A percentile compares a stretch with the other conserved stretches of the same genome.
Evolutionary conservation across 805 yeast species (phyloP).

Genomic region (Wickerhamiella qilinensis): DNA sequence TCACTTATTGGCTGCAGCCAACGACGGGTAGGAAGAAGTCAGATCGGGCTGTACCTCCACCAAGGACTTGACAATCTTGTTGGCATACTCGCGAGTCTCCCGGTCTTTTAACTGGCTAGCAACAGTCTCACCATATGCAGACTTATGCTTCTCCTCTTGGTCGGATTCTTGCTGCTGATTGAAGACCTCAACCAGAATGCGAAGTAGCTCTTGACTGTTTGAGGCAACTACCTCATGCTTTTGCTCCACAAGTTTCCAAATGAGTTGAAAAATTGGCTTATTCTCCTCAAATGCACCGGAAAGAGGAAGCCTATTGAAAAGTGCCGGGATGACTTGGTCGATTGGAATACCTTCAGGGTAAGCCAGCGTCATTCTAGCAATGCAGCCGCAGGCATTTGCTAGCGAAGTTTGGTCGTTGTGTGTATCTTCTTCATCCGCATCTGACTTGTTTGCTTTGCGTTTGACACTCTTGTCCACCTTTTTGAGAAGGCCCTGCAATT

Average conservation of each 20-base stretch:
- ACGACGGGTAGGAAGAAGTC: slow-evolving; percentile 9
- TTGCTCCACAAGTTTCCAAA: slow-evolving; percentile 50
- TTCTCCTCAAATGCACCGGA: slow-evolving; percentile 84
- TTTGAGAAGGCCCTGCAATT: slow-evolving; percentile 54
- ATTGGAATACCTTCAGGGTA: slow-evolving; percentile 54
- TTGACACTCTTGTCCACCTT: slow-evolving; percentile 60
- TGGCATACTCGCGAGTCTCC: slow-evolving; percentile 46
- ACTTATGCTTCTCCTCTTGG: slow-evolving; percentile 47
- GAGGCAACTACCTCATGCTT: slow-evolving; percentile 39
- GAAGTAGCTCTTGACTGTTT: slow-evolving; percentile 39
- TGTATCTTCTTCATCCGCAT: slow-evolving; percentile 49
- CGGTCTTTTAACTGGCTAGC: slow-evolving; percentile 62
- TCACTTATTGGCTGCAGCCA: slow-evolving; percentile 2
- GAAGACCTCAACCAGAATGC: slow-evolving; percentile 54
- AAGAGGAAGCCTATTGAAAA: slow-evolving; percentile 69
- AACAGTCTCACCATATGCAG: slow-evolving; percentile 73
- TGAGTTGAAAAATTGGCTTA: slow-evolving; percentile 68
- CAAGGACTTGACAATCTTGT: slow-evolving; percentile 57
- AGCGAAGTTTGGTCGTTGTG: slow-evolving; percentile 69
- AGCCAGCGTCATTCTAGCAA: slow-evolving; percentile 74
- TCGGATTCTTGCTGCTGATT: slow-evolving; percentile 59
- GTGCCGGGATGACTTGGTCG: slow-evolving; percentile 54
- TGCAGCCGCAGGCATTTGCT: slow-evolving; percentile 96
- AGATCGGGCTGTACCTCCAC: slow-evolving; percentile 45
- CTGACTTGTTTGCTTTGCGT: slow-evolving; percentile 23